phyloP scores from a whole-genome alignment of 2,329 filamentous ascomycete species.

The Geosmithia flava region DNA sequence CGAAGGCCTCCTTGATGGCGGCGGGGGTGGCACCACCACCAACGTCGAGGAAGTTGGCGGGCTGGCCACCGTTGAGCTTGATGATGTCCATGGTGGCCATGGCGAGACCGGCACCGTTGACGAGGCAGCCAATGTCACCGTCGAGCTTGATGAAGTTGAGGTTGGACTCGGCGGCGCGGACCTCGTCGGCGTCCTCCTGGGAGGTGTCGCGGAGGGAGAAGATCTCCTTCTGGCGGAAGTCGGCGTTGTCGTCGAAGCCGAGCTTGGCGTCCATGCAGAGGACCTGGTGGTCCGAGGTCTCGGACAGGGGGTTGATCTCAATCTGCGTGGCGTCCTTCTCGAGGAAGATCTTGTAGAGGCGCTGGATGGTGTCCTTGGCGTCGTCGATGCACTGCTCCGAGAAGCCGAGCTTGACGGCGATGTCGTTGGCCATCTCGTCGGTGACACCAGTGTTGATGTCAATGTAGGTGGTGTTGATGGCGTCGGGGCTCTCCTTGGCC shows the following conservation, averaged over 20 bases:
- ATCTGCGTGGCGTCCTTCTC: constrained; percentile 99
- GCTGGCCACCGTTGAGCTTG: constrained; percentile 93
- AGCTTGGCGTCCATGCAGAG: constrained; percentile 99
- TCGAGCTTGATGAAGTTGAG: constrained; percentile 99
- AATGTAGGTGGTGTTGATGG: constrained; percentile 87
- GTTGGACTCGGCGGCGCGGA: constrained; percentile 85
- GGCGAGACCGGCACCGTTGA: constrained; percentile 97
- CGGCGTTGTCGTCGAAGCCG: constrained; percentile 96
- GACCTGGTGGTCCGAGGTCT: constrained; percentile 96
- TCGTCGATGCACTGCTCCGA: constrained; percentile 95
- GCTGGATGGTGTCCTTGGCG: constrained; percentile 93
- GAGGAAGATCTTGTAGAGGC: constrained; percentile 97
- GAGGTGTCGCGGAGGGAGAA: constrained; percentile 89
- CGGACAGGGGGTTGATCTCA: constrained; percentile 97
- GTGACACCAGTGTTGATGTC: constrained; percentile 93
- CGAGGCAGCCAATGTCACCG: constrained; percentile 96
- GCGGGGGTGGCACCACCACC: constrained; percentile 94
- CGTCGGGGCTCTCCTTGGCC: constrained; percentile 93
- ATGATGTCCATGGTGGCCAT: constrained; percentile 99
- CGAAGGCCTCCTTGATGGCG: constrained; percentile 94
- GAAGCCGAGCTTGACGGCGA: constrained; percentile 89
- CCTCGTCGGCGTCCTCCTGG: constrained; percentile 95
- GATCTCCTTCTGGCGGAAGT: constrained; percentile 94
- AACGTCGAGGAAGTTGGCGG: constrained; percentile 98
- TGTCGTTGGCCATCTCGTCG: constrained; percentile 82